Percentiles rank a stretch among this genome's conserved stretches.
Evolutionary conservation across 768 basidiomycete species (phyloP).

Genomic region (Tulasnella sp.): DNA sequence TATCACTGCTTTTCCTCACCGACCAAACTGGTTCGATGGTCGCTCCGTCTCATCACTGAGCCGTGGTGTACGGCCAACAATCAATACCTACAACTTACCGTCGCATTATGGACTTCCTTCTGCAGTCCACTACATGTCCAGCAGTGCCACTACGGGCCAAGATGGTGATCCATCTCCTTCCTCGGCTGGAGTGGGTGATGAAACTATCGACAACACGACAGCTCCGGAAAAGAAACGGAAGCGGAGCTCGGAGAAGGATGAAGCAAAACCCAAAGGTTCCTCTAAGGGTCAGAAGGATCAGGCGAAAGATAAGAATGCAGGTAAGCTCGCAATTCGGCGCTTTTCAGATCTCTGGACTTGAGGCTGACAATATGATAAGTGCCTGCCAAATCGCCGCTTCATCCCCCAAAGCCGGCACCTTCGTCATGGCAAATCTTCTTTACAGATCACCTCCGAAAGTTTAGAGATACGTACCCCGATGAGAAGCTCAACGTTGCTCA

Average conservation of each 20-base stretch:
- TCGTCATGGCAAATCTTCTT: constrained; percentile 97
- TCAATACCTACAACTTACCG: too few species aligned
- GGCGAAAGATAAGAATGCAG: too few species aligned
- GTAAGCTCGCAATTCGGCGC: too few species aligned
- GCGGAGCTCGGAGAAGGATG: not conserved
- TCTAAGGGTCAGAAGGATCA: not conserved
- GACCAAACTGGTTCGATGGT: not conserved
- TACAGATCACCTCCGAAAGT: constrained; percentile 78
- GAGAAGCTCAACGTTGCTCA: constrained; percentile 89
- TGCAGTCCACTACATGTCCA: too few species aligned
- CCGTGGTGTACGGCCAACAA: too few species aligned
- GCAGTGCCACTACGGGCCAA: too few species aligned
- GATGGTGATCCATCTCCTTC: too few species aligned
- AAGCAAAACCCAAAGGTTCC: not conserved
- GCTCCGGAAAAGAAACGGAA: not conserved
- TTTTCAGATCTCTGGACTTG: not conserved
- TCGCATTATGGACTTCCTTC: too few species aligned
- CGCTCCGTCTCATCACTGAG: too few species aligned
- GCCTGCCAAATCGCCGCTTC: constrained; percentile 61
- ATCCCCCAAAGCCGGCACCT: constrained; percentile 75
- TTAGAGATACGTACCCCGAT: constrained; percentile 23
- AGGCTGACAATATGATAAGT: constrained; percentile 23
- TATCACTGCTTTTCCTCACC: not conserved
- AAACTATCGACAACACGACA: not conserved
- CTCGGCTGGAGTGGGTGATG: not conserved